phyloP scores from a whole-genome alignment of 1,139 yeast species.

The Yueomyces sp. region DNA sequence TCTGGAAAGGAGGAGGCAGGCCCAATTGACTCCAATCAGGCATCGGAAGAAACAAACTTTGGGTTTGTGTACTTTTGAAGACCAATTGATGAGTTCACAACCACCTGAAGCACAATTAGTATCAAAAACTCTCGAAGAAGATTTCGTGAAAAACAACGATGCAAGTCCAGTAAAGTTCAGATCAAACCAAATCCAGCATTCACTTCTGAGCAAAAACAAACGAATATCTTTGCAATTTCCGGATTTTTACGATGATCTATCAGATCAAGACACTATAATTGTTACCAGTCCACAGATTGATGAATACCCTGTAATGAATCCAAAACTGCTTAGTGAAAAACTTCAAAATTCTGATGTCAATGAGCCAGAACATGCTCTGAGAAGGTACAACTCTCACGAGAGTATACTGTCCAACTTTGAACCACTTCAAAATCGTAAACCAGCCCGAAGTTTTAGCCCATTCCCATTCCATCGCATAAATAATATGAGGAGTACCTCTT shows the following conservation, averaged over 20 bases:
- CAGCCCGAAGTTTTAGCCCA: no score
- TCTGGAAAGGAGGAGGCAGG: background rate
- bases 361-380: slow-evolving; percentile 3
- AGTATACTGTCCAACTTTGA: slow-evolving; percentile 21
- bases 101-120: background rate
- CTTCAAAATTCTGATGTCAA: no score
- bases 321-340: no score
- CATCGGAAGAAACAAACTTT: background rate
- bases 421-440: background rate
- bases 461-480: no score
- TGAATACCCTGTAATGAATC: slow-evolving; percentile 9
- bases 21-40: background rate
- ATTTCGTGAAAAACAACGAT: no score
- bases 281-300: slow-evolving; percentile 7
- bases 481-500: no score
- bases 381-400: slow-evolving; percentile 28
- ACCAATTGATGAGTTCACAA: slow-evolving; percentile 12
- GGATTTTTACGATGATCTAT: slow-evolving; percentile 12
- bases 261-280: slow-evolving; percentile 23
- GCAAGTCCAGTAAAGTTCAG: no score
- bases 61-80: slow-evolving; percentile 2
- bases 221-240: background rate
- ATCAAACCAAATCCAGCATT: no score
- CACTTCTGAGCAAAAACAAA: slow-evolving; percentile 2
- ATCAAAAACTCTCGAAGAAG: background rate